phyloP scores from a whole-genome alignment of 2,329 filamentous ascomycete genomes.

The Fusarium tuaranense region DNA sequence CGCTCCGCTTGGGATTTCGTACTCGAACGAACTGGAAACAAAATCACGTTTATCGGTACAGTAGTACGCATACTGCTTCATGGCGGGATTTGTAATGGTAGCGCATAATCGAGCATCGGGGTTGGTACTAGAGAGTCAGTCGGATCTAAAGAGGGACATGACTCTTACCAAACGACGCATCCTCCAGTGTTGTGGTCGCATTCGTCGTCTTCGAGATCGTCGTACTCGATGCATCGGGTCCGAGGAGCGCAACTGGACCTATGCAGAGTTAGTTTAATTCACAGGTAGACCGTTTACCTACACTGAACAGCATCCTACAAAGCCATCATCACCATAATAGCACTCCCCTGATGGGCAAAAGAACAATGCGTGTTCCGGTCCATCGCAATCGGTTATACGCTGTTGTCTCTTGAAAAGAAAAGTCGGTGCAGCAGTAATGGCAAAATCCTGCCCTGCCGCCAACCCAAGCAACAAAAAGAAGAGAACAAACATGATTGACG shows the following conservation, averaged over 20 bases:
- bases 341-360: not conserved
- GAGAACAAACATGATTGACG: not conserved
- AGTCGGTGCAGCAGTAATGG: not conserved
- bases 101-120: not conserved
- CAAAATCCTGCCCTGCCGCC: not conserved
- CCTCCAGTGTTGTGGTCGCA: slow-evolving; percentile 10
- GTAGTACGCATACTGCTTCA: slow-evolving; percentile 4
- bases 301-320: slow-evolving; percentile 7
- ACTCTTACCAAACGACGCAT: slow-evolving; percentile 6
- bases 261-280: not conserved
- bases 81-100: not conserved
- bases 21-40: not conserved
- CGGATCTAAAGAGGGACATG: too few relatives aligned
- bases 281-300: not conserved
- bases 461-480: not conserved
- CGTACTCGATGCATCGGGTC: slow-evolving; percentile 2
- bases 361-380: not conserved
- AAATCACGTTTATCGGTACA: not conserved
- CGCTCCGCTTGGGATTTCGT: not conserved
- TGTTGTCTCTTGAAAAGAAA: slow-evolving; percentile 7
- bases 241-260: slow-evolving; percentile 8
- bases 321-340: slow-evolving; percentile 7
- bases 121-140: not conserved
- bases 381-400: not conserved
- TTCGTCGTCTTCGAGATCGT: not conserved